Evolutionary conservation across 352 stramenopile species (phyloP), one percentile per base, ranked within the genome.

Genomic region (Globisporangium spiculum): DNA sequence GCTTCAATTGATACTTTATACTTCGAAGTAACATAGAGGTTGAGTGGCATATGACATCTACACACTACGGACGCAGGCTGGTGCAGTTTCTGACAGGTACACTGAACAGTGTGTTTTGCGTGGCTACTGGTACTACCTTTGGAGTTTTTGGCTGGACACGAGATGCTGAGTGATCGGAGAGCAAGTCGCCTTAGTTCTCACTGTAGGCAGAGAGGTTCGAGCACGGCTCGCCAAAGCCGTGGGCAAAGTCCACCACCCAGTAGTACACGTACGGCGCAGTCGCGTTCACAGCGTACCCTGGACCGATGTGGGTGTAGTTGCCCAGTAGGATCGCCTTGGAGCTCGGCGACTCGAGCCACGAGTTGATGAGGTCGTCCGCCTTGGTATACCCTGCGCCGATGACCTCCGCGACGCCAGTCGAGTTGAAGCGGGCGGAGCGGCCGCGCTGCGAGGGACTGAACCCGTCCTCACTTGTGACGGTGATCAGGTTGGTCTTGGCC

Each of bases 221-320:
- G 58, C 58, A 64, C 34, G 22, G 16, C 10, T 64, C 58, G 38
- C 38, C 38, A 18, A 53, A 30, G 34, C 58, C 22, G 5, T 32
- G 16, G 4, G 59, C 59, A 22, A 78, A 76, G 59, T 78, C 73
- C 16, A 76, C 32, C 6, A 68, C 53, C 69, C 69, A 78, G 60
- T 73, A 78, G 18, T 63, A 65, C 46, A 66, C 68, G 62, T 76
- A 76, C 30, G n/a, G 16, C 48, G 69, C 60, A 16, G 32, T 57
- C 34, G 46, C 41, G n/a, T 75, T 74, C 69, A 60, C 66, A 20
- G 65, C 64, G 63, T 69, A 75, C 27, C 73, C 73, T 16, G 63
- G 65, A 1, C 73, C 73, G 22, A 78, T 55, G 63, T 71, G 73
- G 26, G 65, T 66, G 66, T 67, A 71, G 54, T 78, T 63, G 41